Base-by-base conservation (phyloP, 495 filamentous ascomycete species). In the Platismatia glauca region DNA sequence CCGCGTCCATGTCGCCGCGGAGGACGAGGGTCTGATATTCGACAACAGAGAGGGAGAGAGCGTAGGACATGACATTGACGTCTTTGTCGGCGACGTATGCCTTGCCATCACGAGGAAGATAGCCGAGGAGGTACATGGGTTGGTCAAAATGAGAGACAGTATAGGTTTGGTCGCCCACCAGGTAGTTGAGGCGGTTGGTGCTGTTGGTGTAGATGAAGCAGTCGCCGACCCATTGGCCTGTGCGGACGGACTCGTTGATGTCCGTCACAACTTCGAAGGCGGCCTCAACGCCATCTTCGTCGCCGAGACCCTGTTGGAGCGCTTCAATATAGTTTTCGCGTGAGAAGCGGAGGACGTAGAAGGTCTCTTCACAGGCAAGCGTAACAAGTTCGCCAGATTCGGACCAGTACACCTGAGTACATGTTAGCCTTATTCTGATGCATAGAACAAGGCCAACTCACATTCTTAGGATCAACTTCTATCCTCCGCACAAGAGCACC, bases 151-250 rank as follows among this genome's bases (percentile, higher is more conserved):
- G 93, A 44, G 91, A 90, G 70, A 99, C 88, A n/a, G 94, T 96
- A 81, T 97, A 96, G 35, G 91, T 95, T 75, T 97, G 91, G 74
- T 97, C 94, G 58, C 94, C 95, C 39, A 99, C 94, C 27, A 99
- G 84, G 75, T 97, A 97, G 80, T 97, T 99, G 64, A 99, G 77
- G 59, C 94, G 89, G 81, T 97, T 97, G 33, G 92, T 96, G 68
- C 84, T 86, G 78, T 91, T 97, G 34, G 94, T 97, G 79, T 97
- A 99, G 71, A 97, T 92, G 79, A 99, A 94, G 77, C 92, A 96
- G 74, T 99, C 94, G 31, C 94, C 94, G 61, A 99, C 87, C 94
- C 94, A 99, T 76, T 94, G 86, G 53, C 91, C 94, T n/a, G 95
- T 96, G 55, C 89, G 86, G 52, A 97, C 89, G 65, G 82, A 87